A percentile compares a stretch with the other conserved stretches of the same genome.
Evolutionary conservation across 495 filamentous ascomycete genomes (phyloP).

Genomic region (Aspergillus funiculosus): DNA sequence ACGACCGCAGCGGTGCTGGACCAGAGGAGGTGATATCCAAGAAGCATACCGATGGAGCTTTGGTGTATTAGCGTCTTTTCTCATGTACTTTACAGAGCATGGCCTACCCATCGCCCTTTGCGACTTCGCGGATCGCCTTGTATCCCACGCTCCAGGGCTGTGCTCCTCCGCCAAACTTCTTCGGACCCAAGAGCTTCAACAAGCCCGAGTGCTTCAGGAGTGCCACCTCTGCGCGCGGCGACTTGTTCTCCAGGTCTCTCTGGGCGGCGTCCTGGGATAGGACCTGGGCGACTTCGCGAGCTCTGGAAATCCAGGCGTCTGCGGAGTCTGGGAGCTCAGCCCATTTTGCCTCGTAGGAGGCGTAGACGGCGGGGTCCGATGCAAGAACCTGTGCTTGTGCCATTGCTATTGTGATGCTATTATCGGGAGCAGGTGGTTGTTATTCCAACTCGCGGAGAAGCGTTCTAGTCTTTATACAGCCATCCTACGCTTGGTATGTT

Average conservation of each 20-base stretch:
- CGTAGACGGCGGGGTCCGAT: too few species aligned
- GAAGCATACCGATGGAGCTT: conserved; percentile 51
- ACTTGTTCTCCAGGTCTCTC: conserved; percentile 52
- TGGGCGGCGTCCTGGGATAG: conserved; percentile 46
- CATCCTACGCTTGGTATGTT: too few species aligned
- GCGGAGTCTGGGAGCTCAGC: conserved; percentile 37
- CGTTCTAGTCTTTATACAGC: too few species aligned
- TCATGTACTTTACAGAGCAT: too few species aligned
- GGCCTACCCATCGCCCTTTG: conserved; percentile 49
- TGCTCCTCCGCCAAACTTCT: conserved; percentile 52
- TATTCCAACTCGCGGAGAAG: too few species aligned
- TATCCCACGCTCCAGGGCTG: conserved; percentile 53
- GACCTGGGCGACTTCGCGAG: conserved; percentile 48
- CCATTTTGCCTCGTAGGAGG: conserved; percentile 42
- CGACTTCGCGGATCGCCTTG: conserved; percentile 52
- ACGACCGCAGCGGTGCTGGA: conserved; percentile 51
- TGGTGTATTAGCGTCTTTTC: background rate
- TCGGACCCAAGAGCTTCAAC: conserved; percentile 49
- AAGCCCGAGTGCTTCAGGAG: conserved; percentile 53
- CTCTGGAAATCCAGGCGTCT: conserved; percentile 46
- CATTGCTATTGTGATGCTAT: too few species aligned
- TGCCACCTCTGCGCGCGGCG: conserved; percentile 49
- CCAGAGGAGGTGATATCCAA: conserved; percentile 60
- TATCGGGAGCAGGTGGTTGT: too few species aligned
- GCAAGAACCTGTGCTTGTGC: too few species aligned